Conservation (phyloP, 495 filamentous ascomycete species). For the Melanomma pulvis-pyrius region DNA sequence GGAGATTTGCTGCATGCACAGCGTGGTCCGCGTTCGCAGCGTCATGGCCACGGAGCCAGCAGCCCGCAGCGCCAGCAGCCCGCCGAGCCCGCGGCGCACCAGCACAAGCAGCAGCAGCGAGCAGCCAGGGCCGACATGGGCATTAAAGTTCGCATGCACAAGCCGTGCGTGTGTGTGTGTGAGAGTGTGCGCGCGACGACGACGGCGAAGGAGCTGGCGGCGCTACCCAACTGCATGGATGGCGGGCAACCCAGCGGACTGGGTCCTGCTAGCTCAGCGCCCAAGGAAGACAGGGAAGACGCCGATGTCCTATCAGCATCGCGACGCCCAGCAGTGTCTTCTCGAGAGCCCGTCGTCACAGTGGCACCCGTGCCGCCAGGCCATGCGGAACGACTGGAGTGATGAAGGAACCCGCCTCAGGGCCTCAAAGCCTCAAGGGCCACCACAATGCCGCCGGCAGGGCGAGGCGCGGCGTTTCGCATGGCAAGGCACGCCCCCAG, state of each 20-base stretch:
- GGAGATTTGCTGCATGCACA: neutral
- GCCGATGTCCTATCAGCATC: slow-evolving; percentile 1
- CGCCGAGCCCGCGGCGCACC: neutral
- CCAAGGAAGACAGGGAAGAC: slow-evolving; percentile 1
- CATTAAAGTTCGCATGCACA: slow-evolving; percentile 25
- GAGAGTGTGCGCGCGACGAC: neutral
- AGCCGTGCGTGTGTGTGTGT: slow-evolving; percentile 4
- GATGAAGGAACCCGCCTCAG: slow-evolving; percentile 19
- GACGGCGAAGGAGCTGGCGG: slow-evolving; percentile 15
- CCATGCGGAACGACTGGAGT: neutral
- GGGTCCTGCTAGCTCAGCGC: slow-evolving; percentile 15
- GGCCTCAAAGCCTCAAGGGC: neutral
- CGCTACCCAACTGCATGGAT: slow-evolving; percentile 13
- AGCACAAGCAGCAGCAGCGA: neutral
- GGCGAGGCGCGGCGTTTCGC: slow-evolving; percentile 9
- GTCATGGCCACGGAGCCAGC: neutral
- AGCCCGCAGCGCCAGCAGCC: too few relatives aligned
- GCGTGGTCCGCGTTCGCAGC: neutral
- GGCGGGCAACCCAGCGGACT: slow-evolving; percentile 14
- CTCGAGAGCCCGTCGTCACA: neutral
- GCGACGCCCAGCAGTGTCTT: neutral
- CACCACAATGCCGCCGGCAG: neutral
- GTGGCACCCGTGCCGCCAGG: neutral
- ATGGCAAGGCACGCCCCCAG: slow-evolving; percentile 13
- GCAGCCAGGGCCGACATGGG: slow-evolving; percentile 4